Evolutionary conservation across 129 eudicot genomes (phyloP), one percentile per base, ranked within the genome.

Genomic region (Heracleum sosnowskyi): DNA sequence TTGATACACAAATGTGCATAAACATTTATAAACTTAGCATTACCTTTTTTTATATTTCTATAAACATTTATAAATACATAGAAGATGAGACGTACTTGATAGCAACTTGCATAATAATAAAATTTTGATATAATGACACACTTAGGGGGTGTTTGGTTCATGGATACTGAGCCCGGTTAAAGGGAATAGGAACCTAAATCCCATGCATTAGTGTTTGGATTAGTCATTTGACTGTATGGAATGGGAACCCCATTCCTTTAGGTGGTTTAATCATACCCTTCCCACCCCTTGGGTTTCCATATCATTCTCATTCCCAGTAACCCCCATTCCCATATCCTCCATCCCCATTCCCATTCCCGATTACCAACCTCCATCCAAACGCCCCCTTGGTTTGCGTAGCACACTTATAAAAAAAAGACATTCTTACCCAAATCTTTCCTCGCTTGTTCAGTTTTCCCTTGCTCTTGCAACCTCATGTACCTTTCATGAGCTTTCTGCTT

Each of bases 381-480:
- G 4, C 39, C 3, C 39, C 39, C 39, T 36, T 36, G 1, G 64
- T 55, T 55, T 55, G 24, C 5, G 3, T 24, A 55, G 66, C 31
- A n/a, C 4, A 57, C 15, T 57, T 0, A 13, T 57, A 9, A 20
- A 8, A 68, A 15, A 46, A 22, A 13, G 22, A 35, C 45, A 85
- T 72, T 34, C 88, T 84, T 78, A 95, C 99, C 99, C 81, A 95
- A 85, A 84, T 95, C 99, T 83, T 95, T 95, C 88, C 71, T 95
- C 53, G 99, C 92, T 87, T 95, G 97, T 24, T 95, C 97, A 35
- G 99, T 95, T 86, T 95, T 92, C 74, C 99, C 99, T 81, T 90
- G 99, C 77, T 95, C 99, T 78, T 95, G 99, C 82, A 95, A 78
- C 87, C 83, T 95, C 99, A 95, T 95, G 69, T 92, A 95, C 87